phyloP scores from a whole-genome alignment of 768 basidiomycete genomes.

The Paxillus rubicundulus region DNA sequence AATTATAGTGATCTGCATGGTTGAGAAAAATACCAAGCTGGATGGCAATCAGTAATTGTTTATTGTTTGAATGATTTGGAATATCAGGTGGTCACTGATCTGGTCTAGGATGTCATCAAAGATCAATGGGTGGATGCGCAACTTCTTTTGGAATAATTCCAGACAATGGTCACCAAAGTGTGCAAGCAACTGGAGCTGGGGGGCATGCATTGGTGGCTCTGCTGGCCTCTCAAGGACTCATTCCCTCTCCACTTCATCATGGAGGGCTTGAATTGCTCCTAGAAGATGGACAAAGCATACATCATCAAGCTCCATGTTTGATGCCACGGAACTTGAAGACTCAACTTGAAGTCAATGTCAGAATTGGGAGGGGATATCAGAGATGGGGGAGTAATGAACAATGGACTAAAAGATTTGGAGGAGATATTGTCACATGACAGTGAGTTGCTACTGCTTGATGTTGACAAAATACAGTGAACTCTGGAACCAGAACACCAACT shows the following conservation, averaged over 20 bases:
- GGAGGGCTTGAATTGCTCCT: neutral
- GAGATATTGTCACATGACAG: too few relatives aligned
- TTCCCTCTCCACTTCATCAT: neutral
- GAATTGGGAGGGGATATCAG: neutral
- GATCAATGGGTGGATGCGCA: constrained; percentile 17
- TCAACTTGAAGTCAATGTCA: neutral
- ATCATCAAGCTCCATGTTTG: neutral
- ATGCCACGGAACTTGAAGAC: neutral
- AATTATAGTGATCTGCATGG: constrained; percentile 27
- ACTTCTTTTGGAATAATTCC: constrained; percentile 24
- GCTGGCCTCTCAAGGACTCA: neutral
- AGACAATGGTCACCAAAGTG: constrained; percentile 9
- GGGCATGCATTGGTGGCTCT: neutral
- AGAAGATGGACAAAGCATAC: neutral
- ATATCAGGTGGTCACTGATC: constrained; percentile 25
- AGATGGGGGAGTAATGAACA: neutral
- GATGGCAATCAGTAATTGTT: constrained; percentile 27
- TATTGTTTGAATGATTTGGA: constrained; percentile 16
- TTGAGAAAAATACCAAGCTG: constrained; percentile 30
- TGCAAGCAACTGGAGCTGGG: constrained; percentile 1
- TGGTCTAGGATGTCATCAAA: constrained; percentile 23
- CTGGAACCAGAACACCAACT: too few relatives aligned
- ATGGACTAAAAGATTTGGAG: too few relatives aligned
- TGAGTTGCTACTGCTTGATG: too few relatives aligned
- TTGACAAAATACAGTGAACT: too few relatives aligned